Evolutionary conservation across 345 rosid genomes (phyloP).

Genomic region (Salix brachista): DNA sequence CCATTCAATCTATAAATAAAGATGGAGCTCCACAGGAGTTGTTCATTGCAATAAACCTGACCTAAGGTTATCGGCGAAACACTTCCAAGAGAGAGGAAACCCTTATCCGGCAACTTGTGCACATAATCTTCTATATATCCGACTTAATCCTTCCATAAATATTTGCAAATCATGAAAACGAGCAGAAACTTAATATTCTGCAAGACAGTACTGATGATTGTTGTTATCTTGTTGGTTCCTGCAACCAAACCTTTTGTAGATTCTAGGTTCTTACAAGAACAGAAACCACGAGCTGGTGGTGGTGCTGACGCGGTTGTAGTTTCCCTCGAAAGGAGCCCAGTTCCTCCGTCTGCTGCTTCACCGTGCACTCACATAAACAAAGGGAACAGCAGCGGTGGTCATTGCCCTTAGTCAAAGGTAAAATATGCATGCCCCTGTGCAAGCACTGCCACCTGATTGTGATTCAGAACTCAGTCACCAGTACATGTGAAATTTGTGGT

Average conservation of each 20-base stretch:
- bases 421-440: not conserved
- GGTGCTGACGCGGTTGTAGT: not conserved
- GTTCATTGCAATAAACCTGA: not conserved
- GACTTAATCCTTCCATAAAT: not conserved
- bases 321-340: not conserved
- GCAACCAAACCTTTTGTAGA: not conserved
- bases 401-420: not conserved
- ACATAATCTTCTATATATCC: not conserved
- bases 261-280: not conserved
- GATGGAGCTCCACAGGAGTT: not conserved
- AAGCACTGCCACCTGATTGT: no score
- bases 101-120: not conserved
- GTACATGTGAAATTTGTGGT: not conserved
- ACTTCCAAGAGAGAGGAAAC: not conserved
- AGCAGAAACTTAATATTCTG: not conserved
- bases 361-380: not conserved
- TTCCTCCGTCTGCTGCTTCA: conserved; percentile 1
- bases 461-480: not conserved
- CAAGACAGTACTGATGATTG: not conserved
- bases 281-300: not conserved
- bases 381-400: not conserved
- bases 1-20: not conserved
- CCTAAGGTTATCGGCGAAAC: not conserved
- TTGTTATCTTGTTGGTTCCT: not conserved
- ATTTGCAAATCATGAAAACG: not conserved